Percentiles rank a stretch among this genome's conserved stretches.
These are phyloP conservation scores for Aspergillus sojae DNA, from an alignment of 2,329 filamentous ascomycete genomes.

Conservation along the genomic window DNA sequence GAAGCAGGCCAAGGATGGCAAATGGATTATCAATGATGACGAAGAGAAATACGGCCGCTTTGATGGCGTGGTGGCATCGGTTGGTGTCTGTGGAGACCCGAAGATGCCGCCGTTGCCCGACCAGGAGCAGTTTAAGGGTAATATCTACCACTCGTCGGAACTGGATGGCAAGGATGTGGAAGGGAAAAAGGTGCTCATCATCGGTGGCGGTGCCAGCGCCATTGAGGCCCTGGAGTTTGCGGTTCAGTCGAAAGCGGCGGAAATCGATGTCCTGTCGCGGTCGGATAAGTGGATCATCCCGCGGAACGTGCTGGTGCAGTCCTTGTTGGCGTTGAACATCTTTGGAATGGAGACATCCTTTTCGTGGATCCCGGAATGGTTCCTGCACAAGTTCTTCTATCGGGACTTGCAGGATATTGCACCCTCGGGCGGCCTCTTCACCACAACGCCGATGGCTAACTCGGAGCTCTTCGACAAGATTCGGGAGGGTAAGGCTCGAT, in stretches of 20 bases:
- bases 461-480: constrained; percentile 77
- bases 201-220: constrained; percentile 38
- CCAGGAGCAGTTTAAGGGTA: constrained; percentile 72
- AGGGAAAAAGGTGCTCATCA: constrained; percentile 73
- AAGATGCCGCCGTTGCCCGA: constrained; percentile 72
- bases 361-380: constrained; percentile 75
- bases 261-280: constrained; percentile 73
- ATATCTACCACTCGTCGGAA: constrained; percentile 74
- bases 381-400: constrained; percentile 80
- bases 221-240: constrained; percentile 56
- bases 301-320: constrained; percentile 73
- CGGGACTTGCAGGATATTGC: constrained; percentile 75
- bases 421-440: constrained; percentile 73
- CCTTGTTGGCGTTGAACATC: constrained; percentile 74
- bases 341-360: constrained; percentile 75
- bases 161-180: constrained; percentile 73
- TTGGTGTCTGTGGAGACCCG: constrained; percentile 78
- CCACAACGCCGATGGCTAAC: constrained; percentile 85
- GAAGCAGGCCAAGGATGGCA: constrained; percentile 67
- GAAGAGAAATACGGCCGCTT: constrained; percentile 70
- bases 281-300: constrained; percentile 89
- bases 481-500: constrained; percentile 70
- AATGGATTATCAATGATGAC: constrained; percentile 79
- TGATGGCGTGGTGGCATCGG: constrained; percentile 75
- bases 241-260: constrained; percentile 64